Conservation (phyloP, 306 rosid genomes). For the Cicer judaicum region DNA sequence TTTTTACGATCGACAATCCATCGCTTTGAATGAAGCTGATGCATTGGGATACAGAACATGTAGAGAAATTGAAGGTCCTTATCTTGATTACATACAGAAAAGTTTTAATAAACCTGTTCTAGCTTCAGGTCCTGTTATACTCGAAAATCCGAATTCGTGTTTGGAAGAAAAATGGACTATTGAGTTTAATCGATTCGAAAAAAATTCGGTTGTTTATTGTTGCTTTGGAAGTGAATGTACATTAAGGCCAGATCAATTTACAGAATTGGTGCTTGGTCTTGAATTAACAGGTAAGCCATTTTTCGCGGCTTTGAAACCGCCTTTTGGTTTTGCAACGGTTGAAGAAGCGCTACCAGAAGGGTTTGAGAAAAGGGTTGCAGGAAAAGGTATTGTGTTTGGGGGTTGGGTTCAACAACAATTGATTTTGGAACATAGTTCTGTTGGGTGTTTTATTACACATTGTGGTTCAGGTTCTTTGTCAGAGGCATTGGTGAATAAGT, state of each 20-base stretch:
- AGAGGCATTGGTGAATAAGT: slow-evolving; percentile 45
- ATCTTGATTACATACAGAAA: slow-evolving; percentile 37
- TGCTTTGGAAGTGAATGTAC: slow-evolving; percentile 52
- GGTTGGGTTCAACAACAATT: slow-evolving; percentile 51
- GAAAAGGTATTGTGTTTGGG: slow-evolving; percentile 45
- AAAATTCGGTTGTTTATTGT: slow-evolving; percentile 43
- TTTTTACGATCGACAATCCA: slow-evolving; percentile 39
- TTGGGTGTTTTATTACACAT: slow-evolving; percentile 51
- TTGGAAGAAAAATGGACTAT: slow-evolving; percentile 46
- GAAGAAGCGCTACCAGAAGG: slow-evolving; percentile 50
- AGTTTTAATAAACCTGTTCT: slow-evolving; percentile 43
- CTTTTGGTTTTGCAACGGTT: slow-evolving; percentile 39
- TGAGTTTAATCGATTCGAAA: slow-evolving; percentile 37
- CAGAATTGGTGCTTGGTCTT: slow-evolving; percentile 49
- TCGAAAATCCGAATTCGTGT: slow-evolving; percentile 22
- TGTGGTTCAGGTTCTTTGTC: slow-evolving; percentile 52
- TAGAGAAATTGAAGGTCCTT: slow-evolving; percentile 53
- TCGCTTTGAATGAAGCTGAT: slow-evolving; percentile 32
- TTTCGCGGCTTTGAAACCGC: slow-evolving; percentile 46
- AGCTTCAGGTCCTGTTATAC: slow-evolving; percentile 39
- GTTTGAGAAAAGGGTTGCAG: slow-evolving; percentile 39
- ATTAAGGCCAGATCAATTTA: slow-evolving; percentile 34
- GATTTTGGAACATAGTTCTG: slow-evolving; percentile 48
- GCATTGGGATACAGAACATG: slow-evolving; percentile 41
- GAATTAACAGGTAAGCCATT: slow-evolving; percentile 44